Conservation (phyloP, 371 early-diverging fungal genomes). For the Saksenaea oblongispora region DNA sequence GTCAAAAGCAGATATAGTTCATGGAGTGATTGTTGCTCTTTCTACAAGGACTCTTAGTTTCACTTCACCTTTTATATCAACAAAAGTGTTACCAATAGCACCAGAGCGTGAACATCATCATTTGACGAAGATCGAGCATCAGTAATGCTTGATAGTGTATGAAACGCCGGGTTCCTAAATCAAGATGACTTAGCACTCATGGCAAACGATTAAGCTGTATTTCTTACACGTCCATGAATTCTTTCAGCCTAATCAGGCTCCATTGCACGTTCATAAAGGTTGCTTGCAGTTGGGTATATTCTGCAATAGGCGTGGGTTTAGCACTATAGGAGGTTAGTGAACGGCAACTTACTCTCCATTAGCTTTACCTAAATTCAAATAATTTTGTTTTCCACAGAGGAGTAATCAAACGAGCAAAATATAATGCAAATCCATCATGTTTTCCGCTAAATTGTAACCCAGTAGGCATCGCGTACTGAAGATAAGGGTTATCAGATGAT, state of each 20-base stretch:
- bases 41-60: slow-evolving; percentile 29
- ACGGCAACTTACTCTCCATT: not conserved
- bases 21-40: slow-evolving; percentile 73
- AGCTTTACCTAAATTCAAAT: slow-evolving; percentile 30
- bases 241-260: slow-evolving; percentile 46
- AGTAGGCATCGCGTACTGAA: slow-evolving; percentile 54
- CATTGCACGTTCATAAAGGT: slow-evolving; percentile 45
- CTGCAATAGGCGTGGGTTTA: not conserved
- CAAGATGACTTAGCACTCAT: not conserved
- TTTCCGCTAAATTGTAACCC: slow-evolving; percentile 62
- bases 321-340: not conserved
- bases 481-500: slow-evolving; percentile 31
- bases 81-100: slow-evolving; percentile 21
- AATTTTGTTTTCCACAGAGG: slow-evolving; percentile 76
- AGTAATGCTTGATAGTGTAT: slow-evolving; percentile 23
- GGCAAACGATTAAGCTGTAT: not conserved
- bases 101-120: slow-evolving; percentile 25
- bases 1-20: slow-evolving; percentile 66
- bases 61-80: not conserved
- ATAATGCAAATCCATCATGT: slow-evolving; percentile 81
- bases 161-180: slow-evolving; percentile 32
- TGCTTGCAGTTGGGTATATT: slow-evolving; percentile 10
- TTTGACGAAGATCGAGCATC: slow-evolving; percentile 26
- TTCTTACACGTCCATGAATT: slow-evolving; percentile 52
- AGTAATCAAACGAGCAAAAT: slow-evolving; percentile 71